A percentile compares a stretch with the other conserved stretches of the same genome.
phyloP scores from a whole-genome alignment of 257 asterid species.

The Galeopsis tetrahit region DNA sequence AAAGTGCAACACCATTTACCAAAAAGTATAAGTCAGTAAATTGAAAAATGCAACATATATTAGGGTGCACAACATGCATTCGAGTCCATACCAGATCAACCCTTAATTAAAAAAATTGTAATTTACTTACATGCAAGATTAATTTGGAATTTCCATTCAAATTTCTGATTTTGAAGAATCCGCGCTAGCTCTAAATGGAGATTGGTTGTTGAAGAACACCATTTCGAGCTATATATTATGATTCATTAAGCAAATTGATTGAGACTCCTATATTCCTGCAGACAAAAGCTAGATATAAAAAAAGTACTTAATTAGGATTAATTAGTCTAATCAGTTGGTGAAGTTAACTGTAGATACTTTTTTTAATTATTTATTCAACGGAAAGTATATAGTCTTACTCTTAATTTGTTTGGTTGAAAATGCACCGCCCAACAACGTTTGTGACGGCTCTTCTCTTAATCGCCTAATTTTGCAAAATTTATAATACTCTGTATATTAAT shows the following conservation, averaged over 20 bases:
- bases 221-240: neutral
- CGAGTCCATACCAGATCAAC: too few relatives aligned
- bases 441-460: neutral
- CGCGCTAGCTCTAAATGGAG: neutral
- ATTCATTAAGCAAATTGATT: neutral
- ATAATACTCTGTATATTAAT: too few relatives aligned
- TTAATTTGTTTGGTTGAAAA: constrained; percentile 34
- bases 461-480: too few relatives aligned
- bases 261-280: constrained; percentile 9
- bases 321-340: too few relatives aligned
- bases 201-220: neutral
- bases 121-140: neutral
- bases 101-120: too few relatives aligned
- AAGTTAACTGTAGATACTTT: neutral
- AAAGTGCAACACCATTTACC: too few relatives aligned
- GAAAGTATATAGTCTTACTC: neutral
- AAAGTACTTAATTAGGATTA: too few relatives aligned
- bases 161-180: neutral
- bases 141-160: neutral
- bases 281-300: neutral
- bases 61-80: too few relatives aligned
- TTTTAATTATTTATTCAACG: neutral
- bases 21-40: too few relatives aligned
- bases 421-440: constrained; percentile 29
- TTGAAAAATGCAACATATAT: too few relatives aligned